Evolutionary conservation across 495 filamentous ascomycete species (phyloP), one percentile per base, ranked within the genome.

Genomic region (Bathelium albidoporum): DNA sequence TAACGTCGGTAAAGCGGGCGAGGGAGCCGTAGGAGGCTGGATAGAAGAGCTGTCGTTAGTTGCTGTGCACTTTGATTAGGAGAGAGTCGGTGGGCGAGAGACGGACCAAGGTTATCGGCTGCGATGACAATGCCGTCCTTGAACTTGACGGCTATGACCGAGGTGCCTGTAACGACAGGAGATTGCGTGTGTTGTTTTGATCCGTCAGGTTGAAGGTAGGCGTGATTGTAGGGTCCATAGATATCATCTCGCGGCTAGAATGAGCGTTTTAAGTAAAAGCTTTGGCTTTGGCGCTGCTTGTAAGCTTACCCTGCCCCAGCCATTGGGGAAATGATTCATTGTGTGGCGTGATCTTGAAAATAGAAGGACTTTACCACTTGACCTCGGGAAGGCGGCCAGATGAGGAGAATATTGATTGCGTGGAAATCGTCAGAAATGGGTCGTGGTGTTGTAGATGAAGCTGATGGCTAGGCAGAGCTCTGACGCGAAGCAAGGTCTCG

Each of bases 301-400:
- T 29, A 32, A 24, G 65, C 85, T 73, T 90, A 97, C 94, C 78
- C 93, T 88, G 73, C 93, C 93, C 93, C 93, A 97, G 69, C 86
- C 87, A 85, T 95, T 89, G 64, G 93, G 93, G 73, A 90, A 84
- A 78, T 97, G 93, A 75, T 97, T 92, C 93, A 97, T 97, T 63
- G 31, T 69, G 64, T 29, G 9, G 22, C 16, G 24, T 24, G 29
- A 20, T 49, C 5, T 14, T 39, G 14, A n/a, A n/a, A n/a, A n/a
- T n/a, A n/a, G n/a, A n/a, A n/a, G n/a, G n/a, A n/a, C n/a, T n/a
- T n/a, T n/a, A n/a, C n/a, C n/a, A n/a, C n/a, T n/a, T n/a, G n/a
- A n/a, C n/a, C n/a, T n/a, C n/a, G n/a, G n/a, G n/a, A n/a, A n/a
- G n/a, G n/a, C n/a, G n/a, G n/a, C n/a, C n/a, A n/a, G n/a, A n/a